Evolutionary conservation across 192 early-diverging fungal genomes (phyloP).

Genomic region (Umbelopsis isabellina): DNA sequence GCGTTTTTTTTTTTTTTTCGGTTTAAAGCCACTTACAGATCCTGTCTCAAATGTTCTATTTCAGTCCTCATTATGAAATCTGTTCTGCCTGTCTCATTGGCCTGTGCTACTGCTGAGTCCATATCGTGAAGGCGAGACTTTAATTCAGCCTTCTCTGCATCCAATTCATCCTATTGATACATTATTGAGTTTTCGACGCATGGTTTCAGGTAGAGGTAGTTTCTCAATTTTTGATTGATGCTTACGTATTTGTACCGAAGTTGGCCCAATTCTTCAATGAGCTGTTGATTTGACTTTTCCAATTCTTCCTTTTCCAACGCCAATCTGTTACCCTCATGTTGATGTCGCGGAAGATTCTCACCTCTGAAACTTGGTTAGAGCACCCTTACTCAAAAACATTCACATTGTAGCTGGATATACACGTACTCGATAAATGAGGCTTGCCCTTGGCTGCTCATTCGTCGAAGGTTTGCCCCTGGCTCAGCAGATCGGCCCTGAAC

Average conservation of each 20-base stretch:
- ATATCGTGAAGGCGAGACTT: conserved; percentile 76
- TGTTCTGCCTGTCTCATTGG: conserved; percentile 75
- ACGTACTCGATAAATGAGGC: not conserved
- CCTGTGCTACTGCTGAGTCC: conserved; percentile 71
- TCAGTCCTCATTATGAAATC: conserved; percentile 87
- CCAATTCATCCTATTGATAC: conserved; percentile 65
- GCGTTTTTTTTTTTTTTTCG: not conserved
- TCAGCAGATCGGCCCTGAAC: conserved; percentile 18
- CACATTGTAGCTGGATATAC: not conserved
- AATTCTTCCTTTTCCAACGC: conserved; percentile 62
- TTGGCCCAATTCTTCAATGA: conserved; percentile 49
- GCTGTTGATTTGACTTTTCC: conserved; percentile 48
- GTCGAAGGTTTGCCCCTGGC: conserved; percentile 2
- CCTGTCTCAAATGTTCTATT: conserved; percentile 84
- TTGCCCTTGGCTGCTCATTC: not conserved
- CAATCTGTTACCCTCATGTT: conserved; percentile 41
- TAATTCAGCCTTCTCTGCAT: conserved; percentile 73
- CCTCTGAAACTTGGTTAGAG: not conserved
- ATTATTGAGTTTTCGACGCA: not conserved
- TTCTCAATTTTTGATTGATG: too few species aligned
- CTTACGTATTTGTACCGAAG: conserved; percentile 41
- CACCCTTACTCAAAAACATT: not conserved
- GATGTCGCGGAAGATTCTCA: conserved; percentile 4
- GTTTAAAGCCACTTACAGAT: conserved; percentile 61
- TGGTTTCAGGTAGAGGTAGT: not conserved